Base-by-base conservation (phyloP, 371 early-diverging fungal genomes). In the Racocetra persica region DNA sequence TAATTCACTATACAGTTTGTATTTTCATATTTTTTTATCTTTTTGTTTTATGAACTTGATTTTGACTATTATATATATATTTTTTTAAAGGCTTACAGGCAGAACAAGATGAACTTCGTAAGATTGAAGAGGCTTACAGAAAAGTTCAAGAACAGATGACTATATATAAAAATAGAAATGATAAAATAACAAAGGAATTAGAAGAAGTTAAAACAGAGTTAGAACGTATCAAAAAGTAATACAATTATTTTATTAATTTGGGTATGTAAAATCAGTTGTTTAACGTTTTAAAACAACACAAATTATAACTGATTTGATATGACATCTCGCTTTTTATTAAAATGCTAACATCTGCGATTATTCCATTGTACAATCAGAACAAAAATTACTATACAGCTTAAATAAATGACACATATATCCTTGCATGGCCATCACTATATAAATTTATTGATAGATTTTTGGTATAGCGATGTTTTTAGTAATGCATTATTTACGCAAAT, bases 41-140 rank as follows among this genome's bases (percentile, higher is more conserved):
- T 62, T 62, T 22, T n/a, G n/a, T n/a, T 62, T 24, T 26, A 2
- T 62, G 22, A 4, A 57, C 22, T 57, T 57, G 57, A 18, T 57
- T 57, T 57, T 57, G 22, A 20, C 7, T 2, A 49, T 24, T 51
- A 38, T 79, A 24, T 66, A 77, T 24, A 80, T 82, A n/a, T 8
- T 87, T 88, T 32, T 84, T 85, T 36, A 92, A 90, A 80, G 90
- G 91, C 81, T 69, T 88, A 6, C 91, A 90, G 81, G 81, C 91
- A 55, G 92, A 92, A 77, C 90, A 92, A 72, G 93, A 92, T 60
- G 92, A 92, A 81, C 81, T 88, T 57, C 89, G 89, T n/a, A 85
- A 88, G 18, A 83, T 92, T 57, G 91, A 91, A 67, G 80, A 85
- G 28, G 90, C 91, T n/a, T 87, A 89, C 67, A 82, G 86, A 16